phyloP scores from a whole-genome alignment of 1,139 yeast genomes.

The Nakaseomyces bracarensis region DNA sequence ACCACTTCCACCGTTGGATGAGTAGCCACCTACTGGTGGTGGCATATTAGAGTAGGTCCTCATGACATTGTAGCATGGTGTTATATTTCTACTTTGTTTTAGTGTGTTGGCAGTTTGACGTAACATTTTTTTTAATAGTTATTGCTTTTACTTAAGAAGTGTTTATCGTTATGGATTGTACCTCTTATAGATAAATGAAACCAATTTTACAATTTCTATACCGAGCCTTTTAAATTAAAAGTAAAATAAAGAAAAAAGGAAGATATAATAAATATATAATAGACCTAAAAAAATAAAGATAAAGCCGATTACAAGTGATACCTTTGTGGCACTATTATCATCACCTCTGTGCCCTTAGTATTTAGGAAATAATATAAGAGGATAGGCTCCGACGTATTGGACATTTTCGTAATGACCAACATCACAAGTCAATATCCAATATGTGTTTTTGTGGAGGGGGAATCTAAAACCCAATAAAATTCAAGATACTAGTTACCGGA shows the following conservation, averaged over 20 bases:
- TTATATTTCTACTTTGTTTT: slow-evolving; percentile 6
- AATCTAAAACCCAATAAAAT: slow-evolving; percentile 4
- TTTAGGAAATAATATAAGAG: background rate
- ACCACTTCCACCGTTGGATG: slow-evolving; percentile 33
- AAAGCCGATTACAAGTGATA: background rate
- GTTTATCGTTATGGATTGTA: too few relatives aligned
- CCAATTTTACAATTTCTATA: too few relatives aligned
- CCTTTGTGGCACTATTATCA: slow-evolving; percentile 1
- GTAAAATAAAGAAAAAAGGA: background rate
- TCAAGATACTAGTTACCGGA: slow-evolving; percentile 1
- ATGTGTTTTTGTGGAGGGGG: background rate
- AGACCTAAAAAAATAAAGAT: background rate
- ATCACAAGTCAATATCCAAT: too few relatives aligned
- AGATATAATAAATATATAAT: background rate
- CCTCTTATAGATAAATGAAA: too few relatives aligned
- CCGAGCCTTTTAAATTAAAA: too few relatives aligned
- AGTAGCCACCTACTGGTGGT: slow-evolving; percentile 35
- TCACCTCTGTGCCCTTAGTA: too few relatives aligned
- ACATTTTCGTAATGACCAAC: too few relatives aligned
- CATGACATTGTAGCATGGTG: slow-evolving; percentile 23
- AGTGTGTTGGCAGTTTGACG: slow-evolving; percentile 4
- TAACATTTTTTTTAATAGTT: background rate
- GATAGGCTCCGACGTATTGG: background rate
- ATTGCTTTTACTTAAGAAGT: background rate
- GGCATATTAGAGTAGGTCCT: slow-evolving; percentile 43